phyloP scores from a whole-genome alignment of 2,329 filamentous ascomycete genomes.

The Cladosporium phlei region DNA sequence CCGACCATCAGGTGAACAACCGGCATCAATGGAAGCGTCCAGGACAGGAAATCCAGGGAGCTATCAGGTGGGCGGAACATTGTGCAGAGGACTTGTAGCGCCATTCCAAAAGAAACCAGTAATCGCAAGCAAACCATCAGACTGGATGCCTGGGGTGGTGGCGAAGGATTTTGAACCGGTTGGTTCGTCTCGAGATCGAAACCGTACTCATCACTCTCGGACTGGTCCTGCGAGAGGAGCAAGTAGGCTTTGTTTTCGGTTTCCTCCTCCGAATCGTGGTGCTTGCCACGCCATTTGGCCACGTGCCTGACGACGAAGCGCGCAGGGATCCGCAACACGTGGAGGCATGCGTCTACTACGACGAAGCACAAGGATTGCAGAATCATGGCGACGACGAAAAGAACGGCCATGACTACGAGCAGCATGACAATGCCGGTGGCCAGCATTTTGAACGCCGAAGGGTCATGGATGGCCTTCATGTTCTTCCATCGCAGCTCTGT shows the following conservation, averaged over 20 bases:
- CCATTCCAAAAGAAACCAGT: conserved; percentile 2
- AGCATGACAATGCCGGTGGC: conserved; percentile 12
- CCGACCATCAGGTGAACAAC: conserved; percentile 11
- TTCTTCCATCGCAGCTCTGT: conserved; percentile 12
- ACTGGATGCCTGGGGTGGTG: background rate
- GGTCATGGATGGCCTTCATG: conserved; percentile 13
- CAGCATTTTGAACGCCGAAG: conserved; percentile 12
- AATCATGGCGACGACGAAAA: conserved; percentile 7
- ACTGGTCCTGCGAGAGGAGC: conserved; percentile 9
- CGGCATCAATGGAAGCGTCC: conserved; percentile 11
- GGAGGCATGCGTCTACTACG: conserved; percentile 7
- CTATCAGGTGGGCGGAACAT: conserved; percentile 12
- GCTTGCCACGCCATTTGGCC: conserved; percentile 9
- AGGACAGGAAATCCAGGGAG: conserved; percentile 8
- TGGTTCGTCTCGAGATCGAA: conserved; percentile 10
- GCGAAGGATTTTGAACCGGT: background rate
- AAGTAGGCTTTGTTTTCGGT: conserved; percentile 7
- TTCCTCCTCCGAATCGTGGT: conserved; percentile 2
- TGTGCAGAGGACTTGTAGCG: conserved; percentile 11
- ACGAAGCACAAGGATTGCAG: conserved; percentile 6
- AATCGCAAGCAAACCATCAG: conserved; percentile 8
- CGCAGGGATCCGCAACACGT: conserved; percentile 4
- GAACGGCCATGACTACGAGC: conserved; percentile 9
- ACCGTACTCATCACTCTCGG: conserved; percentile 6
- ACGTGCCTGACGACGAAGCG: background rate